Percentiles rank a stretch among this genome's conserved stretches.
Evolutionary conservation across 192 early-diverging fungal species (phyloP).

Genomic region (Diversispora epigaea): DNA sequence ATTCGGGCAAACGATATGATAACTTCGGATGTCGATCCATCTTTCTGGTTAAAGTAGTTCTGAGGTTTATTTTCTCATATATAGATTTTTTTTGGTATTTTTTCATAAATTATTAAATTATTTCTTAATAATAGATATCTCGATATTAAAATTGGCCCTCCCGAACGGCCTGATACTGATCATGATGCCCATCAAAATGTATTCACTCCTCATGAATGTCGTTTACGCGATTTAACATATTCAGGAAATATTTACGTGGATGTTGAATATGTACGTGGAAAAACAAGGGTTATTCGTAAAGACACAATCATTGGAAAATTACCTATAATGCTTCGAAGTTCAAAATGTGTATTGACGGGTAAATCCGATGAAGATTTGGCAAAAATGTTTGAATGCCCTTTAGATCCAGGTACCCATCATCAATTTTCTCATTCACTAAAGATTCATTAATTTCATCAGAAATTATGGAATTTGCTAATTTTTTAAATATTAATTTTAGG

Average conservation of each 20-base stretch:
- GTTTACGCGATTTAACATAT: constrained; percentile 94
- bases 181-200: constrained; percentile 62
- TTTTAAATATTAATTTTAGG: constrained; percentile 40
- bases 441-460: too few relatives aligned
- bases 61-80: background rate
- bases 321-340: constrained; percentile 94
- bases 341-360: constrained; percentile 76
- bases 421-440: too few relatives aligned
- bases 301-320: constrained; percentile 86
- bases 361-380: constrained; percentile 83
- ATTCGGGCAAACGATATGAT: constrained; percentile 88
- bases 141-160: constrained; percentile 82
- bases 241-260: constrained; percentile 90
- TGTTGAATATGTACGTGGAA: constrained; percentile 86
- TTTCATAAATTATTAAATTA: background rate
- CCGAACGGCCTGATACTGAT: constrained; percentile 71
- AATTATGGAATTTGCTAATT: too few relatives aligned
- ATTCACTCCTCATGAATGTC: constrained; percentile 93
- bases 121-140: constrained; percentile 59
- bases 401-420: constrained; percentile 76
- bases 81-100: background rate
- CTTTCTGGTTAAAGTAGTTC: constrained; percentile 84
- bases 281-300: constrained; percentile 74
- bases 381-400: constrained; percentile 86
- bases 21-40: constrained; percentile 88